phyloP scores from a whole-genome alignment of 1,284 basidiomycete genomes.

The Malassezia brasiliensis region DNA sequence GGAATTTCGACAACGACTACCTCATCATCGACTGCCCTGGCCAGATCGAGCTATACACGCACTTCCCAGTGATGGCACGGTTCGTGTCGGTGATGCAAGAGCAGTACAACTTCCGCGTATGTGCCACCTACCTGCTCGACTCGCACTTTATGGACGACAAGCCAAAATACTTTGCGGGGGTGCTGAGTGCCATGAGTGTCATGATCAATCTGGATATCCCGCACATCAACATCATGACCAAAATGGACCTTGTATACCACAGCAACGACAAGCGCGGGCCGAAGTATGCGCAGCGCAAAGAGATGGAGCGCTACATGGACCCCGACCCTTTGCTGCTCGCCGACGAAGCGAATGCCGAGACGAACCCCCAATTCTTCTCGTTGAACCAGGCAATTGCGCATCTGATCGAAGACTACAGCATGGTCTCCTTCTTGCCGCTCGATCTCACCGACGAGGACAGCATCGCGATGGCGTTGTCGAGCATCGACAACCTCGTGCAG shows the following conservation, averaged over 20 bases:
- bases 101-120: conserved; percentile 43
- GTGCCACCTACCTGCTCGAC: conserved; percentile 70
- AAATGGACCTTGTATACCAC: conserved; percentile 84
- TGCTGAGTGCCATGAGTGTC: conserved; percentile 91
- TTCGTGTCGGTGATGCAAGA: conserved; percentile 59
- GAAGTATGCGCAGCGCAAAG: conserved; percentile 27
- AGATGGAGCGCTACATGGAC: conserved; percentile 73
- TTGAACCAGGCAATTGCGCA: conserved; percentile 91
- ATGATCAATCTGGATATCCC: conserved; percentile 97
- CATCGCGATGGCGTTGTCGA: conserved; percentile 77
- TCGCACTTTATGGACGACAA: conserved; percentile 69
- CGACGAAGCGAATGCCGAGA: conserved; percentile 57
- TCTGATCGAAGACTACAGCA: conserved; percentile 92
- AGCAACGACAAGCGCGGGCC: conserved; percentile 57
- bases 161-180: conserved; percentile 98
- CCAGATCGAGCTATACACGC: conserved; percentile 97
- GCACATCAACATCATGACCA: conserved; percentile 95
- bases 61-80: conserved; percentile 87
- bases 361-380: conserved; percentile 79
- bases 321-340: conserved; percentile 86
- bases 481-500: conserved; percentile 95
- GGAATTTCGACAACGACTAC: conserved; percentile 85
- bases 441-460: conserved; percentile 84
- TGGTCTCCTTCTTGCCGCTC: conserved; percentile 91
- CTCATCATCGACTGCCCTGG: conserved; percentile 95